phyloP scores from a whole-genome alignment of 169 alveolate genomes.

The Plasmodium billcollinsi region DNA sequence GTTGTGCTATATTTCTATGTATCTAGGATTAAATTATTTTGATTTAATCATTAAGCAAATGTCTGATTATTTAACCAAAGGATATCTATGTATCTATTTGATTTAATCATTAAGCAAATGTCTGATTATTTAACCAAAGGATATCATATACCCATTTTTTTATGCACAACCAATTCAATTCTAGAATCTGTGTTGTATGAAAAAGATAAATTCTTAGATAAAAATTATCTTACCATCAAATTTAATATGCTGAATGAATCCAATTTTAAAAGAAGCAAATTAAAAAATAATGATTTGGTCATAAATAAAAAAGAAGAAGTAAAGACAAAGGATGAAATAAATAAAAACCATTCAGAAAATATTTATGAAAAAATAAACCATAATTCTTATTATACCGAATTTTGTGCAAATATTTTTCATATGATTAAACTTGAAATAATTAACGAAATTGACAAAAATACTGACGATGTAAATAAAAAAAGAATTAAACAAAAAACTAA shows the following conservation, averaged over 20 bases:
- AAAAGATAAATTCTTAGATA: constrained; percentile 68
- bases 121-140: constrained; percentile 67
- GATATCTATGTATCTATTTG: constrained; percentile 72
- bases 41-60: constrained; percentile 61
- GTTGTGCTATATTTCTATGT: constrained; percentile 67
- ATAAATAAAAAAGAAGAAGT: neutral
- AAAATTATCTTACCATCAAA: constrained; percentile 29
- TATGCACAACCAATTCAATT: constrained; percentile 65
- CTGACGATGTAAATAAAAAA: constrained; percentile 73
- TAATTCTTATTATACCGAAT: neutral
- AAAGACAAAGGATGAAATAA: neutral
- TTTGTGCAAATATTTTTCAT: constrained; percentile 49
- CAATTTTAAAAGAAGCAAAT: neutral
- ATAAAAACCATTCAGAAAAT: neutral
- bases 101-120: constrained; percentile 64
- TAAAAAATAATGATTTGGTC: neutral
- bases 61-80: constrained; percentile 67
- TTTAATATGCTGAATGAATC: constrained; percentile 19
- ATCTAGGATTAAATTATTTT: constrained; percentile 68
- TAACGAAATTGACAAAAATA: constrained; percentile 64
- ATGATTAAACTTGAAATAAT: constrained; percentile 74
- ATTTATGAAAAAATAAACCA: neutral
- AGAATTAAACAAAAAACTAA: constrained; percentile 64
- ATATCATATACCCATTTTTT: constrained; percentile 61
- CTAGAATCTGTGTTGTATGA: constrained; percentile 45